Evolutionary conservation across 441 rosid species (phyloP), one percentile per base, ranked within the genome.

Genomic region (Biscutella laevigata): DNA sequence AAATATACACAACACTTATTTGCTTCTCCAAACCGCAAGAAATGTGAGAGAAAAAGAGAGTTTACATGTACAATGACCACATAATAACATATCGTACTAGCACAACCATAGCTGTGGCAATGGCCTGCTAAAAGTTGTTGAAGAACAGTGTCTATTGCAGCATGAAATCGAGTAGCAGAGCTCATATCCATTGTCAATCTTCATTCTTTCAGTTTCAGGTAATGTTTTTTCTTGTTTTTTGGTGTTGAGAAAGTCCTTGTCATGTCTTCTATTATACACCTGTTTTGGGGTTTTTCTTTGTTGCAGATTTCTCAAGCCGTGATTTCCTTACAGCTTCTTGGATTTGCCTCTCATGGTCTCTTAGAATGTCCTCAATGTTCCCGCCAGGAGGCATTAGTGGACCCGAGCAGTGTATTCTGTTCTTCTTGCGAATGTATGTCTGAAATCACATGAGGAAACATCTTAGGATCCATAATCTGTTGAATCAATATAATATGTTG

Each of bases 381-480:
- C 89, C 95, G 19, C 95, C 95, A 0, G 87, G 83, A 59, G 95
- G 86, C 78, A 88, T 76, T 74, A 92, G 55, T 7, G 98, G 98
- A 62, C 98, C 98, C 0, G 98, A 88, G 66, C 60, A 88, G 22
- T 88, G 84, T 40, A 88, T 82, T 67, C 81, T 83, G 70, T 67
- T 88, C 64, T 84, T 88, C 79, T 74, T 79, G 1, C 74, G 77
- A 42, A 62, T 72, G 22, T 75, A 74, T 4, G 71, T 87, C 98
- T 88, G 77, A 57, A 74, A 66, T 26, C n/a, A 9, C 59, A 67
- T 24, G 29, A 69, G 21, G 7, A 53, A 64, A 35, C 32, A 52
- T 57, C 55, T 38, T 34, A 66, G 0, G 24, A 17, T 29, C 9
- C 53, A 35, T 49, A 14, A 55, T 26, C 33, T 32, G 4, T n/a